Evolutionary conservation across 2,329 filamentous ascomycete genomes (phyloP), one percentile per base, ranked within the genome.

Genomic region (Epichloe gansuensis): DNA sequence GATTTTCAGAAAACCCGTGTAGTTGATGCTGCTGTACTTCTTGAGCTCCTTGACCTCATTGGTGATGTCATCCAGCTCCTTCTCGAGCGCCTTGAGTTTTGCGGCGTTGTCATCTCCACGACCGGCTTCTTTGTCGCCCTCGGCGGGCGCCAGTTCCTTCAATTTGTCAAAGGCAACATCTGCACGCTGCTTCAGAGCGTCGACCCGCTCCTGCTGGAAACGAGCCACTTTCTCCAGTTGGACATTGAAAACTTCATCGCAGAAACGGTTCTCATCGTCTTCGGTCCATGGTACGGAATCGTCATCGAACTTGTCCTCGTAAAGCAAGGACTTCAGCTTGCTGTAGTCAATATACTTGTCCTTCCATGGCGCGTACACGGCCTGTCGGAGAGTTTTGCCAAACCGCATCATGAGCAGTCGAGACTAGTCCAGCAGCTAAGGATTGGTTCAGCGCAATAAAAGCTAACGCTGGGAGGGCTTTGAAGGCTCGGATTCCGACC

Each of bases 1-100:
- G 47, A 95, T 95, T 76, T 98, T 98, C 64, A 96, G 78, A 70
- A 97, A 95, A 47, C 89, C 93, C 5, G 93, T 95, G 69, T 96
- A 98, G 72, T 98, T 98, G 72, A 96, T 84, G 57, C 85, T 87
- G 68, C 89, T 93, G 71, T 93, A 98, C 68, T 88, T 93, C 71
- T 95, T 93, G 59, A 98, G 78, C 73, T 95, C 87, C 66, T 85
- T 91, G 63, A 94, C 84, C 69, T 96, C 89, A 65, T 88, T 87
- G 36, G 87, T 93, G 68, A 97, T 93, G 51, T 72, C 71, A 67
- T 97, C 91, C 52, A 97, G 78, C 71, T 96, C 89, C 47, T 74
- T 68, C 63, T 93, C 77, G 40, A 91, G 82, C 60, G 87, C 80
- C 58, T 82, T 81, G 49, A 94, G 73, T 62, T 79, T 64, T 56